Evolutionary conservation across 345 rosid species (phyloP).

Genomic region (Odontarrhena argentea): DNA sequence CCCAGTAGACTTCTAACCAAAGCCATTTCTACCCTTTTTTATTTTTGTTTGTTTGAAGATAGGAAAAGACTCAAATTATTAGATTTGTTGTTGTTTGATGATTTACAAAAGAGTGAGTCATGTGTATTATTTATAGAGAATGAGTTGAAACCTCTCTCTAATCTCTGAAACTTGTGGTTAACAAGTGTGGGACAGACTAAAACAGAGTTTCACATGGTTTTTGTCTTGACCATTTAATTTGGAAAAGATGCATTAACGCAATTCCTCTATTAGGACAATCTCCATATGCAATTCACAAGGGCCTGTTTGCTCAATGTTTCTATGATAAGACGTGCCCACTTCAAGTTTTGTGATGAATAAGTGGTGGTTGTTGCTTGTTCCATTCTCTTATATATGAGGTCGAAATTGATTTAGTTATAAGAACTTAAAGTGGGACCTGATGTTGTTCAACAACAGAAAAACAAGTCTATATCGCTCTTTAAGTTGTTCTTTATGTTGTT

Average conservation of each 20-base stretch:
- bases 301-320: slow-evolving; percentile 31
- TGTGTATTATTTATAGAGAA: slow-evolving; percentile 30
- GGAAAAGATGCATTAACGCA: background rate
- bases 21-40: slow-evolving; percentile 22
- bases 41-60: background rate
- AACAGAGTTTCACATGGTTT: slow-evolving; percentile 24
- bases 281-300: slow-evolving; percentile 29
- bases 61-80: slow-evolving; percentile 16
- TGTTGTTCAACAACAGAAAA: background rate
- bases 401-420: too few relatives aligned
- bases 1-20: slow-evolving; percentile 35
- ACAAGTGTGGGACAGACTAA: slow-evolving; percentile 23
- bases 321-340: slow-evolving; percentile 1
- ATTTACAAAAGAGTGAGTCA: background rate
- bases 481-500: too few relatives aligned
- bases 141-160: background rate
- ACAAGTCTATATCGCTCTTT: background rate
- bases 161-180: slow-evolving; percentile 16
- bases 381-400: background rate
- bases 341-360: too few relatives aligned
- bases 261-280: background rate
- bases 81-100: slow-evolving; percentile 34
- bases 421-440: too few relatives aligned
- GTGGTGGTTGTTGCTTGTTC: background rate
- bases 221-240: slow-evolving; percentile 13